Percentiles rank a stretch among this genome's conserved stretches.
Conservation (phyloP, 768 basidiomycete species). For the Boletus subcaerulescens region DNA sequence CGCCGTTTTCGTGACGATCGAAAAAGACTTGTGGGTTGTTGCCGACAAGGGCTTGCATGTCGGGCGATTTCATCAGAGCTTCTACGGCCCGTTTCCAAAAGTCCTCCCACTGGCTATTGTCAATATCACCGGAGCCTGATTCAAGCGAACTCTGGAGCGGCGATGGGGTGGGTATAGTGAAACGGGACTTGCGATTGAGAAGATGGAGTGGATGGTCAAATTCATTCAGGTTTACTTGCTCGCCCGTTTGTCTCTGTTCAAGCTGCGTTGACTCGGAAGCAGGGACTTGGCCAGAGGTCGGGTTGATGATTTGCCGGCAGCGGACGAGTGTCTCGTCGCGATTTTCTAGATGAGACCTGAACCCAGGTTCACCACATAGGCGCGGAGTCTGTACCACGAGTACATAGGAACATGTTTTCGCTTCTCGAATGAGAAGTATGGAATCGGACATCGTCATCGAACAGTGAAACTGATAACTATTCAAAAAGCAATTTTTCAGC, state of each 20-base stretch:
- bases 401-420: conserved; percentile 91
- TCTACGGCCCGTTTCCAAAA: conserved; percentile 30
- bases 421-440: conserved; percentile 89
- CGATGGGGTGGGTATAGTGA: conserved; percentile 38
- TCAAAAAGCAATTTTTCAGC: conserved; percentile 2
- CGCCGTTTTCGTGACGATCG: conserved; percentile 41
- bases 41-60: conserved; percentile 26
- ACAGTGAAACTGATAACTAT: conserved; percentile 75
- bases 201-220: conserved; percentile 56
- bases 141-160: conserved; percentile 18
- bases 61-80: conserved; percentile 30
- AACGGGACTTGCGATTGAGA: conserved; percentile 46
- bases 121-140: conserved; percentile 15
- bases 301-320: conserved; percentile 70
- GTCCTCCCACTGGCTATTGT: conserved; percentile 17
- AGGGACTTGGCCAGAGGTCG: conserved; percentile 12
- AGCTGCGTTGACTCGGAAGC: conserved; percentile 31
- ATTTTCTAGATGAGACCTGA: conserved; percentile 70
- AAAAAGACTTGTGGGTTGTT: conserved; percentile 39
- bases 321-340: conserved; percentile 68
- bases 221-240: conserved; percentile 40
- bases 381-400: conserved; percentile 94
- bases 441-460: conserved; percentile 91
- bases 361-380: conserved; percentile 89
- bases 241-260: conserved; percentile 26